Base-by-base conservation (phyloP, 2,329 filamentous ascomycete species). In the Penicillium paneum region DNA sequence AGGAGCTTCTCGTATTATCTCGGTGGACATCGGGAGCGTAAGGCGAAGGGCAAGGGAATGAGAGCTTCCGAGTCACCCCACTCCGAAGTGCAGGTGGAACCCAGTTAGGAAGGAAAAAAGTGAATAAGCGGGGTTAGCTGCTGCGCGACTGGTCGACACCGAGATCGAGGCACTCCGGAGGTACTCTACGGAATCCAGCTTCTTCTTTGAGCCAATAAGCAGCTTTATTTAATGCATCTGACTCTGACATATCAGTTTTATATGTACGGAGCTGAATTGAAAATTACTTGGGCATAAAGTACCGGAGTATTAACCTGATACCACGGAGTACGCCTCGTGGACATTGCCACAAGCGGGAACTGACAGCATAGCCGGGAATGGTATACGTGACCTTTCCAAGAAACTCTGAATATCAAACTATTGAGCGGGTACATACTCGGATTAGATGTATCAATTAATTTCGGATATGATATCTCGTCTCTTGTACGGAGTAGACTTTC, bases 21-120 rank as follows among this genome's bases (percentile, higher is more conserved):
- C 58, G 61, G 61, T 55, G 50, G 47, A 54, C 32, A 36, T 36
- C 56, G 58, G 61, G 58, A 44, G 29, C 15, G 36, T 34, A 39
- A 19, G 34, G 29, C 17, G 10, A 21, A 15, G 32, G 12, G n/a
- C n/a, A 35, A 26, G 54, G 61, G 63, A 58, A 65, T 32, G 17
- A 45, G 15, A 49, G 26, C 44, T 60, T 58, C 63, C 63, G 60
- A 54, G 54, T 65, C 63, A 64, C 58, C 58, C 61, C 61, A 65
- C 58, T 28, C 2, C 38, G 56, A 52, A 35, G n/a, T 38, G 50
- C 29, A 61, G 38, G 32, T 47, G 42, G 32, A 43, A 17, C 43
- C 29, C 11, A 21, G 8, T 49, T 34, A 15, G 44, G 49, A 21
- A 28, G 32, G 19, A 38, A 39, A 28, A 38, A 39, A 21, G 35